A percentile compares a stretch with the other conserved stretches of the same genome.
phyloP scores from a whole-genome alignment of 441 rosid genomes.

The Capsella rubella region DNA sequence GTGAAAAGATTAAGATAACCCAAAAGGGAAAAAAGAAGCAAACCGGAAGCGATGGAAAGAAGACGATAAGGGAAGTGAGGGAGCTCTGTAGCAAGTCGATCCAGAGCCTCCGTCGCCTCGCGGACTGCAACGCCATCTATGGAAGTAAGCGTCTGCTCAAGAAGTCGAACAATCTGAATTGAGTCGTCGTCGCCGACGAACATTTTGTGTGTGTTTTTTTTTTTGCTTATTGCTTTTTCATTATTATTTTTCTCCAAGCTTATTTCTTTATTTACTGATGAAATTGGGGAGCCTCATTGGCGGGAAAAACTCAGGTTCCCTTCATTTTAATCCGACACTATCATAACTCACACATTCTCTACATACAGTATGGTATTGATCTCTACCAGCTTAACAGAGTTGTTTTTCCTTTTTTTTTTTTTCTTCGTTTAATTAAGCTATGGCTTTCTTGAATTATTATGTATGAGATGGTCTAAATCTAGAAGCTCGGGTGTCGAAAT shows the following conservation, averaged over 20 bases:
- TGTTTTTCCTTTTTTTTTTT: no score
- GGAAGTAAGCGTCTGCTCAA: constrained; percentile 66
- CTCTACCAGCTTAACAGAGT: no score
- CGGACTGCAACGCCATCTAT: constrained; percentile 59
- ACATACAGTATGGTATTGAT: no score
- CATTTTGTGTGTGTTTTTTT: constrained; percentile 17
- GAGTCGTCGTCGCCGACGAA: constrained; percentile 47
- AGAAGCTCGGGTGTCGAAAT: no score
- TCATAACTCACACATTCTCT: no score
- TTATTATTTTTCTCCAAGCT: neutral
- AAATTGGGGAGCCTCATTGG: constrained; percentile 3
- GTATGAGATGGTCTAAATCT: no score
- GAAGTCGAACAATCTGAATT: constrained; percentile 54
- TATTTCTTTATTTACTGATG: constrained; percentile 22
- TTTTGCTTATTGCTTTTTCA: neutral
- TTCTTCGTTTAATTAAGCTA: no score
- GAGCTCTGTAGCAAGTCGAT: constrained; percentile 59
- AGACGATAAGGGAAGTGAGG: constrained; percentile 76
- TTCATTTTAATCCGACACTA: no score
- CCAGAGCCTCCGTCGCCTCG: constrained; percentile 69
- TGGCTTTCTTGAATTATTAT: no score
- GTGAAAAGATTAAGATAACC: neutral
- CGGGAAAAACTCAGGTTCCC: constrained; percentile 26
- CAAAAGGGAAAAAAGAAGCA: neutral
- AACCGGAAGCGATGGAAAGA: constrained; percentile 74